These are phyloP conservation scores for Ceratocystis colombiana DNA, from an alignment of 2,329 filamentous ascomycete genomes.

Conservation along the genomic window DNA sequence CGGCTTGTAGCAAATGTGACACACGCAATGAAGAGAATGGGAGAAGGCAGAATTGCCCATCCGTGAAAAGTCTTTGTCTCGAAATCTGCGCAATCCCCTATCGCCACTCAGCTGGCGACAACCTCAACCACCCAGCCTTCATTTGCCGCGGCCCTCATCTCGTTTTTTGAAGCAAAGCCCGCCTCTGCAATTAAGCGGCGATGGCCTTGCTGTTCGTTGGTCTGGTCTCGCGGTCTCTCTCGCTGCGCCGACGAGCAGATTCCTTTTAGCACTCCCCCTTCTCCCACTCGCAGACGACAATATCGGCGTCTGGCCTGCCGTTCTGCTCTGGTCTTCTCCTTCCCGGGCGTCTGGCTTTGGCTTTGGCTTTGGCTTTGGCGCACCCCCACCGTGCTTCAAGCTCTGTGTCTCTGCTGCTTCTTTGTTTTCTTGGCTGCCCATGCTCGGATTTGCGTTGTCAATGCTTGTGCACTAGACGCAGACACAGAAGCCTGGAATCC, in stretches of 20 bases:
- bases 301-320: background rate
- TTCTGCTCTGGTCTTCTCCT: background rate
- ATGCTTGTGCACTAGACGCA: slow-evolving; percentile 8
- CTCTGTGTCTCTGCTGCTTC: background rate
- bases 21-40: background rate
- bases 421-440: slow-evolving; percentile 10
- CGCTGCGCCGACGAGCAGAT: background rate
- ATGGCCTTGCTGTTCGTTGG: background rate
- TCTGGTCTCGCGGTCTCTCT: background rate
- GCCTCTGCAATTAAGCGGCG: background rate
- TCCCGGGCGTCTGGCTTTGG: background rate
- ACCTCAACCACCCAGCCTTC: background rate
- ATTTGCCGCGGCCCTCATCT: background rate
- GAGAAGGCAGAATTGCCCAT: background rate
- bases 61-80: background rate
- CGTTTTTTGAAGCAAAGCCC: background rate
- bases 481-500: slow-evolving; percentile 7
- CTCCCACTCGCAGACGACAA: background rate
- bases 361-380: background rate
- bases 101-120: background rate
- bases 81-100: background rate
- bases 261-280: background rate
- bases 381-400: slow-evolving; percentile 3
- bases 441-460: slow-evolving; percentile 15
- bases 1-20: background rate